Conservation (phyloP, 345 rosid species). For the Brassica carinata region DNA sequence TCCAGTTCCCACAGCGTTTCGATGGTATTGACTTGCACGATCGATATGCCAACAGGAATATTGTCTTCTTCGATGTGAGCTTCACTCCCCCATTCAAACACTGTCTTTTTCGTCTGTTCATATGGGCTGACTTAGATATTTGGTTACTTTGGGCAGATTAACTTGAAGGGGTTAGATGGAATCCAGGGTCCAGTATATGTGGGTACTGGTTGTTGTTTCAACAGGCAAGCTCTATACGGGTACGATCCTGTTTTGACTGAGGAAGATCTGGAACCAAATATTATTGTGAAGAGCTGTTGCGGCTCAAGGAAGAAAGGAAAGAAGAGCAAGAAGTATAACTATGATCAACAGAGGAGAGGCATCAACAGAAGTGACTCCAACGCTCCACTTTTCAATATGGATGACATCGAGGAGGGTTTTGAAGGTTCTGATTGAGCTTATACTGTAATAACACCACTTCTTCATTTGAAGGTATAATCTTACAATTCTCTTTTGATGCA, state of each 20-base stretch:
- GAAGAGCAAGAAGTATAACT: constrained; percentile 59
- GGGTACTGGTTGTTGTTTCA: constrained; percentile 98
- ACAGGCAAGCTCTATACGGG: constrained; percentile 94
- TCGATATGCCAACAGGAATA: constrained; percentile 97
- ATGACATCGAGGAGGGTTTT: constrained; percentile 82
- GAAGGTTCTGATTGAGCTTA: constrained; percentile 58
- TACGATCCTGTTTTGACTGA: constrained; percentile 94
- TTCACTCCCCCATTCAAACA: constrained; percentile 4
- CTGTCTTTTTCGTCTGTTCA: background rate
- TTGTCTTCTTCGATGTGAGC: constrained; percentile 92
- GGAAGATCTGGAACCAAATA: constrained; percentile 90
- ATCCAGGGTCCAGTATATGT: constrained; percentile 99
- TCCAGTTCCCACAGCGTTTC: constrained; percentile 97
- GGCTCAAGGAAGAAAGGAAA: constrained; percentile 89
- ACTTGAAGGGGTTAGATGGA: constrained; percentile 95
- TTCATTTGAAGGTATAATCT: background rate
- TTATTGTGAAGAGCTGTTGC: constrained; percentile 85
- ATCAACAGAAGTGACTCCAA: constrained; percentile 88
- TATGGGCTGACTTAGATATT: constrained; percentile 2
- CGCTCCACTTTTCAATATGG: constrained; percentile 86
- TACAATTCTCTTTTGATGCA: constrained; percentile 39
- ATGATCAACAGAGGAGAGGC: constrained; percentile 66
- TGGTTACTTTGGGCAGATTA: constrained; percentile 57
- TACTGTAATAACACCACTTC: background rate
- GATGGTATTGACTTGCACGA: constrained; percentile 97